A percentile compares a stretch with the other conserved stretches of the same genome.
phyloP scores from a whole-genome alignment of 2,329 filamentous ascomycete species.

The Curvularia lunata region DNA sequence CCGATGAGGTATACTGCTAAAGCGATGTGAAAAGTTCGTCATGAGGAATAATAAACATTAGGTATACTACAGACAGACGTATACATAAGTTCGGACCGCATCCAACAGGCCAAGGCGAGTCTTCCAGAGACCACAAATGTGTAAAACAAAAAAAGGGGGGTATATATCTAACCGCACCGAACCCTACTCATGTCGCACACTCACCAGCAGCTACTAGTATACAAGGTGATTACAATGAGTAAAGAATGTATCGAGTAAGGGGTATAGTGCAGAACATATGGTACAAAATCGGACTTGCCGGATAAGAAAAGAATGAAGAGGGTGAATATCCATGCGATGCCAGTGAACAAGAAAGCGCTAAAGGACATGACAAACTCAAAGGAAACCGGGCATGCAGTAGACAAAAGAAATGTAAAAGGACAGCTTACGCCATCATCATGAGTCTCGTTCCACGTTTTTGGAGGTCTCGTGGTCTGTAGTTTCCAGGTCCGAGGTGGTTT shows the following conservation, averaged over 20 bases:
- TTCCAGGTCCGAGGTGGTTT: conserved; percentile 49
- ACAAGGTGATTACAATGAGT: conserved; percentile 18
- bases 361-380: conserved; percentile 12
- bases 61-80: conserved; percentile 22
- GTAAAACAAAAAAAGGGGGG: conserved; percentile 15
- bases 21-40: conserved; percentile 7
- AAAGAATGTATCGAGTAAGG: conserved; percentile 16
- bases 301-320: conserved; percentile 27
- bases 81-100: conserved; percentile 31
- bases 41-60: conserved; percentile 23
- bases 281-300: conserved; percentile 31
- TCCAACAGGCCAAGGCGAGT: conserved; percentile 12
- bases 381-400: background rate
- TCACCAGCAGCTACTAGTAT: conserved; percentile 11
- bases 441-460: conserved; percentile 58
- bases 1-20: background rate
- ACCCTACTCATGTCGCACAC: conserved; percentile 1
- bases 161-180: conserved; percentile 16
- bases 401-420: background rate
- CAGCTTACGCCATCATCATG: conserved; percentile 57
- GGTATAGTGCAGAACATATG: conserved; percentile 14
- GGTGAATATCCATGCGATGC: conserved; percentile 22
- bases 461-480: conserved; percentile 47
- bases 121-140: conserved; percentile 18
- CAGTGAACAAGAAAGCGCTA: conserved; percentile 19